Percentiles rank a stretch among this genome's conserved stretches.
Evolutionary conservation across 2,329 filamentous ascomycete species (phyloP).

Genomic region (Niveomyces coronatus): DNA sequence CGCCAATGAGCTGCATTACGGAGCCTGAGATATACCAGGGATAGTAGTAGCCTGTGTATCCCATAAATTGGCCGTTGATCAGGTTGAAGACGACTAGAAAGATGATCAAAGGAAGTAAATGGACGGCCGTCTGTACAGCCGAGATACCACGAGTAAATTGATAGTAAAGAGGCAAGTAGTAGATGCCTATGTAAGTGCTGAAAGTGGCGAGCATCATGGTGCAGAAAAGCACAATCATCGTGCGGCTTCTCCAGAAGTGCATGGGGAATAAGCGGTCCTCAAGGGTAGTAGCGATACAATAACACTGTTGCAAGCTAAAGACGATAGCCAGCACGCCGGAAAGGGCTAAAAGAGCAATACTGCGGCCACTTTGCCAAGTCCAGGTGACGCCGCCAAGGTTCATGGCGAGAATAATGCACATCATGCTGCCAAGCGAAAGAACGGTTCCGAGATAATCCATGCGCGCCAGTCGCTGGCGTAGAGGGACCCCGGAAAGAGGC

Average conservation of each 20-base stretch:
- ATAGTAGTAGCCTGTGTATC: conserved; percentile 26
- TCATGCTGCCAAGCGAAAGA: conserved; percentile 28
- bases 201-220: conserved; percentile 17
- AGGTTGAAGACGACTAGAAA: conserved; percentile 24
- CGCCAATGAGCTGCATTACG: conserved; percentile 23
- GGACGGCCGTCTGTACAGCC: conserved; percentile 24
- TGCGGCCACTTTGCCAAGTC: conserved; percentile 29
- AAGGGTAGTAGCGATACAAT: conserved; percentile 11
- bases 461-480: conserved; percentile 11
- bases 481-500: conserved; percentile 12
- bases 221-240: conserved; percentile 1
- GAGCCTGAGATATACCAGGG: conserved; percentile 29
- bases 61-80: conserved; percentile 24
- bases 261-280: background rate
- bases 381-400: conserved; percentile 37
- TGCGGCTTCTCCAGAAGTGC: background rate
- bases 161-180: conserved; percentile 41
- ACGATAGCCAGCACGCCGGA: conserved; percentile 24
- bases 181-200: conserved; percentile 21
- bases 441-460: conserved; percentile 33
- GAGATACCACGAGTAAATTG: conserved; percentile 33
- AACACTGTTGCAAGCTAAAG: conserved; percentile 26
- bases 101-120: conserved; percentile 29
- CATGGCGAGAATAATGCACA: conserved; percentile 33
- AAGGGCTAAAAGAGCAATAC: conserved; percentile 34